Evolutionary conservation across 2,329 filamentous ascomycete genomes (phyloP), one percentile per base, ranked within the genome.

Genomic region (Fusarium nisikadoi): DNA sequence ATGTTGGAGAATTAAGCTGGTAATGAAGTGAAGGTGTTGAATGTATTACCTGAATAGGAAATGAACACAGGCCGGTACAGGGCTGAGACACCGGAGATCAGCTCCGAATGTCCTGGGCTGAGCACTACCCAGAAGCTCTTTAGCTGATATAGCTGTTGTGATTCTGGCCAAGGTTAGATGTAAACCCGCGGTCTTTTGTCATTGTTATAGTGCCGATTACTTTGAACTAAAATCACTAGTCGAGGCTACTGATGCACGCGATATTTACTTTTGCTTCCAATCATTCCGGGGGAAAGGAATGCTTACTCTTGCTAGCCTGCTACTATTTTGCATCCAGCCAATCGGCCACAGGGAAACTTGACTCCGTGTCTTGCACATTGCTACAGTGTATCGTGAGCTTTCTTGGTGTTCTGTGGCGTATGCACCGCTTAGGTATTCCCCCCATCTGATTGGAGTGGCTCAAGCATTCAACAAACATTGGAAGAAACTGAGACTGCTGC

Each of bases 371-470:
- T 4, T 36, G 19, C 39, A 35, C 31, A n/a, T 56, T n/a, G 42
- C 20, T 47, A 19, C 23, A 2, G 49, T 29, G 8, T 8, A 57
- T 57, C 41, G 14, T 36, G 39, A 23, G 8, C 16, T 23, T 35
- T n/a, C 23, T 20, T 29, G 23, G 20, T 47, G 23, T 14, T 45
- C 9, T 25, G 53, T 31, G 53, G 53, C 25, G 19, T 45, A 55
- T 45, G 38, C 38, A 45, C 27, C 9, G 13, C n/a, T 36, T 13
- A 25, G 17, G 29, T 2, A 31, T 6, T 12, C 1, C 36, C 52
- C 33, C 16, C 17, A 8, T 45, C 17, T 45, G 53, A 56, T 31
- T 56, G 53, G 53, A 53, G 49, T 53, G 49, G 35, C 33, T 53
- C 13, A 12, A 16, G 33, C 19, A n/a, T 3, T 5, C 27, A 0